These are phyloP conservation scores for Rhynchospora tenuis DNA, from an alignment of 176 grass and related monocot species.

Conservation along the genomic window DNA sequence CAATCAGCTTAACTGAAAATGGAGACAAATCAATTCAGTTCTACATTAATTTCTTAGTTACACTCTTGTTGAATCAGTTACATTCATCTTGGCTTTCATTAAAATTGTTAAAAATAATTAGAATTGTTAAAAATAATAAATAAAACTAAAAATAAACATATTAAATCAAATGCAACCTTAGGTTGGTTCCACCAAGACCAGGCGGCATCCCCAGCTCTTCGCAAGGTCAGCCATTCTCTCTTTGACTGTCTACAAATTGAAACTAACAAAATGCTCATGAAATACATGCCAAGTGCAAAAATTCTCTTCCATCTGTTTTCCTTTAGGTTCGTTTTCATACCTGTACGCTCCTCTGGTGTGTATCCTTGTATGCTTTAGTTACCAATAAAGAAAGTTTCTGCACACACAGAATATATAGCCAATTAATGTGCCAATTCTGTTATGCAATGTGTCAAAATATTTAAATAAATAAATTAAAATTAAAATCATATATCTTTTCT, in stretches of 20 bases:
- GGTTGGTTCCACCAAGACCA: slow-evolving; percentile 40
- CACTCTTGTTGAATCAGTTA: background rate
- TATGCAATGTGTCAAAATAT: too few species aligned
- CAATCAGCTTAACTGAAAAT: background rate
- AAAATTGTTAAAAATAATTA: too few species aligned
- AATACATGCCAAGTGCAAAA: background rate
- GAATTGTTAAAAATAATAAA: background rate
- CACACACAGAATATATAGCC: background rate
- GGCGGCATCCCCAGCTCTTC: slow-evolving; percentile 83
- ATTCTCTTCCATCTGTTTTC: background rate
- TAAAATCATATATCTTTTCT: too few species aligned
- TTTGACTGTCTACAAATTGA: slow-evolving; percentile 74
- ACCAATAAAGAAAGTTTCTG: slow-evolving; percentile 80
- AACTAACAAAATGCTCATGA: background rate
- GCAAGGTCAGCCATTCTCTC: slow-evolving; percentile 87
- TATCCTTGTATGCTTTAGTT: slow-evolving; percentile 81
- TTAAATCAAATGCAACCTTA: background rate
- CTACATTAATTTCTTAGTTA: background rate
- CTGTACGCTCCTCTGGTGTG: slow-evolving; percentile 74
- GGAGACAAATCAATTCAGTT: background rate
- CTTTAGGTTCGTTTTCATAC: slow-evolving; percentile 22
- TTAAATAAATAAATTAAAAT: too few species aligned
- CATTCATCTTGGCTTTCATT: too few species aligned
- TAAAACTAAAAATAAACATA: background rate
- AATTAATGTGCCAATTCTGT: too few species aligned